Base-by-base conservation (phyloP, 1,284 basidiomycete species). In the Gymnopus androsaceus region DNA sequence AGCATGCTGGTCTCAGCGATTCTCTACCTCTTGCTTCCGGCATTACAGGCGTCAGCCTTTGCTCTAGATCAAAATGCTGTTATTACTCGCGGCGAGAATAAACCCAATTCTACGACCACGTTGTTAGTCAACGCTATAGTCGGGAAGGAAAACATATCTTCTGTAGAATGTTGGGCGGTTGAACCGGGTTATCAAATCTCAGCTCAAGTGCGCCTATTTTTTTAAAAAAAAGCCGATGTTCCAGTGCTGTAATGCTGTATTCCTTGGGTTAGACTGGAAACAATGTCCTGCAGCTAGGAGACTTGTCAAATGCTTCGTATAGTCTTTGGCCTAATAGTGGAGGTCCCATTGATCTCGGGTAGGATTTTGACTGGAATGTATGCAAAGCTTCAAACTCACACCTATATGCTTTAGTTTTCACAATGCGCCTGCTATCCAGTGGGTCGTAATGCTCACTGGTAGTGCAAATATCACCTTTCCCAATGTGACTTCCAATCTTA, bases 401-500 rank as follows among this genome's bases (percentile, higher is more conserved):
- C 36, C 23, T 21, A 30, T n/a, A n/a, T n/a, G n/a, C n/a, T n/a
- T 46, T 48, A 62, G 61, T 28, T 56, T 63, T 36, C 62, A 63
- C 58, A 63, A 63, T 36, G 62, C 59, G 51, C 59, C 62, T 41
- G 55, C 57, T 40, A n/a, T 58, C 33, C 62, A 63, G 30, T 63
- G 62, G 62, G 62, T 63, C 49, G 58, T 63, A 46, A 57, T 59
- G 45, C 60, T 63, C 42, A 59, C 51, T 45, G 60, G 62, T 21
- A 56, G 62, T 25, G 62, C 50, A 41, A 60, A 57, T 45, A 58
- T 63, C 52, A 51, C 51, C 42, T 63, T 63, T 58, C 62, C 62
- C 27, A 50, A 61, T 48, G 3, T 19, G 49, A 49, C 55, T 17
- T 57, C 57, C 30, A 56, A 59, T 41, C 60, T 63, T 51, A 28